These are phyloP conservation scores for Tremellales sp. DNA, from an alignment of 1,284 basidiomycete species.

Conservation along the genomic window DNA sequence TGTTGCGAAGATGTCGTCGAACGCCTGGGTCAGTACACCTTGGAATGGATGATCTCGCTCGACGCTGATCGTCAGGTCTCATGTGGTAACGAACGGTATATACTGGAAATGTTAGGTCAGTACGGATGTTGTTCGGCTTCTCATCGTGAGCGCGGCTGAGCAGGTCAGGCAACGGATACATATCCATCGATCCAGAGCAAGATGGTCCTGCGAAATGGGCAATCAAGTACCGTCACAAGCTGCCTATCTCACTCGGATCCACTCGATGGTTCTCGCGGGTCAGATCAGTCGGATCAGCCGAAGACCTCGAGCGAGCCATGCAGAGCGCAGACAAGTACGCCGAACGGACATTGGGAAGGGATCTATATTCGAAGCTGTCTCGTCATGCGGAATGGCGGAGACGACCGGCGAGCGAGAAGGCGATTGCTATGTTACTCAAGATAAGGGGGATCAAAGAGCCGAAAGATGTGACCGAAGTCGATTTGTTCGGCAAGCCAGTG, in stretches of 20 bases:
- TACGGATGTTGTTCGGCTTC: background rate
- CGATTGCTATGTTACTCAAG: slow-evolving; percentile 62
- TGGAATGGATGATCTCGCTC: slow-evolving; percentile 36
- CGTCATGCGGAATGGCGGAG: slow-evolving; percentile 70
- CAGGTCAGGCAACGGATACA: slow-evolving; percentile 56
- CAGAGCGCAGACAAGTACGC: slow-evolving; percentile 49
- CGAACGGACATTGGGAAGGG: slow-evolving; percentile 17
- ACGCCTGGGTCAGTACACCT: slow-evolving; percentile 48
- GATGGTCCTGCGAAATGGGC: slow-evolving; percentile 7
- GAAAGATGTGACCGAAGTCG: slow-evolving; percentile 5
- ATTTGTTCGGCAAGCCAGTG: slow-evolving; percentile 17
- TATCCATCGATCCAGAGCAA: slow-evolving; percentile 60
- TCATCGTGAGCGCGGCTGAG: slow-evolving; percentile 6
- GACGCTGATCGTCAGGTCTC: slow-evolving; percentile 62
- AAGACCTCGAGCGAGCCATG: slow-evolving; percentile 34
- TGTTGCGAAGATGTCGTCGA: slow-evolving; percentile 54
- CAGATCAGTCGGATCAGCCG: slow-evolving; percentile 21
- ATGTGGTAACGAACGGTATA: slow-evolving; percentile 68
- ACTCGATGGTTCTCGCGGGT: slow-evolving; percentile 8
- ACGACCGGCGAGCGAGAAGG: slow-evolving; percentile 61
- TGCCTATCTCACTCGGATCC: slow-evolving; percentile 17
- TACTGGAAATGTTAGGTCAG: slow-evolving; percentile 69
- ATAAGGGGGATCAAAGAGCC: slow-evolving; percentile 43
- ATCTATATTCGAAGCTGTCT: slow-evolving; percentile 46
- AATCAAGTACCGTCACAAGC: slow-evolving; percentile 22